Percentiles rank a stretch among this genome's conserved stretches.
phyloP scores from a whole-genome alignment of 2,329 filamentous ascomycete genomes.

The Colletotrichum aenigma region DNA sequence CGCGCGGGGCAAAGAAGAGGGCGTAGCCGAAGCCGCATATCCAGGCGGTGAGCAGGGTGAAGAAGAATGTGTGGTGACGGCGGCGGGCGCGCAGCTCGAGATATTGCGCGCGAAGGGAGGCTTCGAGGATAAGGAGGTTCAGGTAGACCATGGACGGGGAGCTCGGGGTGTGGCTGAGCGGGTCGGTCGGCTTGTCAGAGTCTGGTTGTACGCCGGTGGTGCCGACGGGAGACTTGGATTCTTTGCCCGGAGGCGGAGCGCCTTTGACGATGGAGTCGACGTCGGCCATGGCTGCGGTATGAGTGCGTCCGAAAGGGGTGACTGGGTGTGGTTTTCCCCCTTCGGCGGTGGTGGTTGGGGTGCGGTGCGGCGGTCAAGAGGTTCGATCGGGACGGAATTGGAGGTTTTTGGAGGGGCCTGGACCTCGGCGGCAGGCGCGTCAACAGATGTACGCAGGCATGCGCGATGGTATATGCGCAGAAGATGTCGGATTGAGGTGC shows the following conservation, averaged over 20 bases:
- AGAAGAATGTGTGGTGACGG: constrained; percentile 91
- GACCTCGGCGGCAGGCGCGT: constrained; percentile 11
- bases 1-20: constrained; percentile 92
- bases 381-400: neutral
- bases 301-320: neutral
- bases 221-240: constrained; percentile 33
- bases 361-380: neutral
- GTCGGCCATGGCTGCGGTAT: constrained; percentile 57
- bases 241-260: constrained; percentile 69
- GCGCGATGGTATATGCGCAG: neutral
- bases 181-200: constrained; percentile 63
- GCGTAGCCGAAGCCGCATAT: constrained; percentile 85
- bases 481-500: neutral
- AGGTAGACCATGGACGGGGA: constrained; percentile 96
- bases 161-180: constrained; percentile 81
- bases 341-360: neutral
- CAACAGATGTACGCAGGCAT: constrained; percentile 11
- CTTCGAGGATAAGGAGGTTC: constrained; percentile 96
- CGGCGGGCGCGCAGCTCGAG: constrained; percentile 86
- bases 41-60: constrained; percentile 81
- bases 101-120: constrained; percentile 90
- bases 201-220: constrained; percentile 49
- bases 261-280: constrained; percentile 94
- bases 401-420: constrained; percentile 5
- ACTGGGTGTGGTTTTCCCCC: neutral